Evolutionary conservation across 495 filamentous ascomycete species (phyloP).

Genomic region (Xylaria longipes): DNA sequence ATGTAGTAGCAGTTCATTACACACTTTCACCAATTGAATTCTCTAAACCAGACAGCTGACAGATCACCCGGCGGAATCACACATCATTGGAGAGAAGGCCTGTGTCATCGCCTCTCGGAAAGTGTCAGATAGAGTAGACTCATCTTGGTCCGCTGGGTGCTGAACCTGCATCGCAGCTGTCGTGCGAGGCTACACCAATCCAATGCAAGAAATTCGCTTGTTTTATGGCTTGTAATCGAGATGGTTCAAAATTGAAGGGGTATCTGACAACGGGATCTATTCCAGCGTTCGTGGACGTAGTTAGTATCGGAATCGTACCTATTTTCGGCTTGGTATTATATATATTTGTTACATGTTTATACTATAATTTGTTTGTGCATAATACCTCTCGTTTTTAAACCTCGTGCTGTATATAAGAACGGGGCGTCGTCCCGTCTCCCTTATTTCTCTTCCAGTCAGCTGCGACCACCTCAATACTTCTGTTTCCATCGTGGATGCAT

Average conservation of each 20-base stretch:
- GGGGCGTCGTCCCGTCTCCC: background rate
- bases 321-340: background rate
- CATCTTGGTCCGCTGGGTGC: background rate
- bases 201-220: background rate
- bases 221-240: background rate
- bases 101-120: background rate
- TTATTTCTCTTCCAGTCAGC: background rate
- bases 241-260: background rate
- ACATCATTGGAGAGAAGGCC: background rate
- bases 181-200: constrained; percentile 19
- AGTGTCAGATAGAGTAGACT: background rate
- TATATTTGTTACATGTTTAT: background rate
- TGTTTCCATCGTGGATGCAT: constrained; percentile 24
- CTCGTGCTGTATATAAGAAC: constrained; percentile 12
- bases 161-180: background rate
- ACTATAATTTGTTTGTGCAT: too few species aligned
- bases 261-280: background rate
- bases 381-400: too few species aligned
- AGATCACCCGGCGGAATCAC: background rate
- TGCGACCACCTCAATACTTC: constrained; percentile 5
- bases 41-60: background rate
- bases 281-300: background rate
- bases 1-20: background rate
- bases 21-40: constrained; percentile 1
- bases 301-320: background rate